These are phyloP conservation scores for Madurella mycetomatis DNA, from an alignment of 2,329 filamentous ascomycete genomes.

Conservation along the genomic window DNA sequence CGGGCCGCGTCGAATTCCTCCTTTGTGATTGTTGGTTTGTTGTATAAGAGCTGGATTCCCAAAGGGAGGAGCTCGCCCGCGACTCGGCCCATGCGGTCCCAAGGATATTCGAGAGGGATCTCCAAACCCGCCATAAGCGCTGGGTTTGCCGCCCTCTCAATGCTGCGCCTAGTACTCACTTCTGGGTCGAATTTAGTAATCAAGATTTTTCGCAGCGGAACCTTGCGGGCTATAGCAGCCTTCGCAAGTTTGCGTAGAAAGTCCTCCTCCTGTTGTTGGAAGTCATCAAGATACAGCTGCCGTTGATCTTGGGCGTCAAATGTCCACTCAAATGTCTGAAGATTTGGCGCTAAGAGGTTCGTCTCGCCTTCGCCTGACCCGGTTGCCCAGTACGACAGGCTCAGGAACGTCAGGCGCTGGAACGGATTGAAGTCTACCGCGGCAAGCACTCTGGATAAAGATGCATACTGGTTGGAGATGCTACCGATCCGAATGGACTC, in stretches of 20 bases:
- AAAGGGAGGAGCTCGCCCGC: not conserved
- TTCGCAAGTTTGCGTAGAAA: not conserved
- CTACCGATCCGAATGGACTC: not conserved
- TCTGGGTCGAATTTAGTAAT: not conserved
- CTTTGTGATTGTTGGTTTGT: not conserved
- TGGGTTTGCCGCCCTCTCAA: too few species aligned
- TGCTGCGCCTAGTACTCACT: not conserved
- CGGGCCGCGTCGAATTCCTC: not conserved
- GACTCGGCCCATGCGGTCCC: slow-evolving; percentile 4
- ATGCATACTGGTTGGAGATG: not conserved
- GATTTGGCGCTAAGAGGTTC: not conserved
- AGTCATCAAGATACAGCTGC: not conserved
- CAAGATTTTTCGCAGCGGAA: not conserved
- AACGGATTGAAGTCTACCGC: not conserved
- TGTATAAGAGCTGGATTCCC: not conserved
- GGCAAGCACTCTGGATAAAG: not conserved
- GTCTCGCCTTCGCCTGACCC: not conserved
- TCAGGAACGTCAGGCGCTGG: not conserved
- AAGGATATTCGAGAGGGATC: not conserved
- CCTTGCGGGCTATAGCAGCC: not conserved
- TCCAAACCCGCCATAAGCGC: not conserved
- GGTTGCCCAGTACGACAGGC: not conserved
- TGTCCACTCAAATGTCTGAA: slow-evolving; percentile 1
- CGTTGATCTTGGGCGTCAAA: not conserved
- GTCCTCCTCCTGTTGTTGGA: not conserved